Base-by-base conservation (phyloP, 2,329 filamentous ascomycete species). In the Arachnomyces sp. region DNA sequence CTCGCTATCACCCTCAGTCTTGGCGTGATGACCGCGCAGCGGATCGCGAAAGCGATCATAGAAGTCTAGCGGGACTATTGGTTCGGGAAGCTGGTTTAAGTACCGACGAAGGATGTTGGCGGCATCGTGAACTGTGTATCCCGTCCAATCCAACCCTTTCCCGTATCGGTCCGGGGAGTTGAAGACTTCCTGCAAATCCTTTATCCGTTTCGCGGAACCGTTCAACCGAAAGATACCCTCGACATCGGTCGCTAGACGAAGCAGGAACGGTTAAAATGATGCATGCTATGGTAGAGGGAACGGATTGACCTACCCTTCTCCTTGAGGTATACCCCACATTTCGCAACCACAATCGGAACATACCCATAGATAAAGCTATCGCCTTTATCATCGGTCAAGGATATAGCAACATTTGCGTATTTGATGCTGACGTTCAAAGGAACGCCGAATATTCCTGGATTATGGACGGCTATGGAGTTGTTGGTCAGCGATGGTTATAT, bases 351-450 rank as follows among this genome's bases (percentile, higher is more conserved):
- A 49, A 98, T 96, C 13, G 92, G 92, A 6, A 98, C 90, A 57
- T 96, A 96, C 56, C 92, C 92, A 62, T 96, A 98, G 39, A 96
- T 95, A 63, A 94, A 96, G 66, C 87, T 94, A 62, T 92, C 80
- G 25, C 90, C 90, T 50, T 92, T 77, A 50, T 90, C 86, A 59
- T 96, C 89, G 50, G 92, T 84, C 18, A 98, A 76, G 15, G 90
- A 96, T 56, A 98, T 98, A 48, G 92, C 92, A 45, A 98, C 92
- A 58, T 96, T 98, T 43, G 92, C 92, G 62, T 98, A 96, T 44
- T 84, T 84, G 61, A 98, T 96, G 67, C 90, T 96, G 57, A 89
- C 81, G 54, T 88, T 85, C 43, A 98, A 74, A 30, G 92, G 88
- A 28, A 98, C 81, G 39, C 92, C 92, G 60, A 98, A 98, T 48